Evolutionary conservation across 2,329 filamentous ascomycete species (phyloP).

Genomic region (Chlorencoelia australis): DNA sequence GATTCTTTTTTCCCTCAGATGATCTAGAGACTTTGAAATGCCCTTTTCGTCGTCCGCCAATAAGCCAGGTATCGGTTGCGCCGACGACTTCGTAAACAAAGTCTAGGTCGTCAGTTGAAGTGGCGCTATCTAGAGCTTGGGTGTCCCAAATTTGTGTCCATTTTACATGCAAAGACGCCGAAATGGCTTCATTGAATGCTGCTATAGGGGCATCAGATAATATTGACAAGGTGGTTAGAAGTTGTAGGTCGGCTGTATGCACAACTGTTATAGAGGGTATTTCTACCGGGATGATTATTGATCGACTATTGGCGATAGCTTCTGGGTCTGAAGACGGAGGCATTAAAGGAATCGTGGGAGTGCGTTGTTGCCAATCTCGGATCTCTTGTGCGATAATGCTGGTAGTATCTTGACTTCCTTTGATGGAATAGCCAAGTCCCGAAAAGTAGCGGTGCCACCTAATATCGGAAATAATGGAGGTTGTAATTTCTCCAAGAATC

Average conservation of each 20-base stretch:
- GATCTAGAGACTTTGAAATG: conserved; percentile 55
- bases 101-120: conserved; percentile 40
- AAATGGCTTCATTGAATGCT: conserved; percentile 53
- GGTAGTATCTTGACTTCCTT: conserved; percentile 20
- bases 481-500: conserved; percentile 42
- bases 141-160: conserved; percentile 57
- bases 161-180: conserved; percentile 49
- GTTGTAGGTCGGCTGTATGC: conserved; percentile 62
- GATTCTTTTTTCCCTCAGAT: conserved; percentile 36
- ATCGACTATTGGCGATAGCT: conserved; percentile 36
- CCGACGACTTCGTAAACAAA: conserved; percentile 78
- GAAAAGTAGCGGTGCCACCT: conserved; percentile 41
- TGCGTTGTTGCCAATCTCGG: conserved; percentile 19
- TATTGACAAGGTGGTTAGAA: conserved; percentile 32
- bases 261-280: conserved; percentile 76
- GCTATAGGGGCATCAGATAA: conserved; percentile 33
- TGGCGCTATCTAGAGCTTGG: conserved; percentile 15
- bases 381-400: conserved; percentile 18
- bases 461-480: conserved; percentile 35
- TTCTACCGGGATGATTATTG: conserved; percentile 81
- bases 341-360: conserved; percentile 16
- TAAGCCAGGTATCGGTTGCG: conserved; percentile 67
- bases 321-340: conserved; percentile 17
- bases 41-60: conserved; percentile 71
- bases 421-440: conserved; percentile 34